Base-by-base conservation (phyloP, 2,329 filamentous ascomycete species). In the Chrysosporium keratinophilum region DNA sequence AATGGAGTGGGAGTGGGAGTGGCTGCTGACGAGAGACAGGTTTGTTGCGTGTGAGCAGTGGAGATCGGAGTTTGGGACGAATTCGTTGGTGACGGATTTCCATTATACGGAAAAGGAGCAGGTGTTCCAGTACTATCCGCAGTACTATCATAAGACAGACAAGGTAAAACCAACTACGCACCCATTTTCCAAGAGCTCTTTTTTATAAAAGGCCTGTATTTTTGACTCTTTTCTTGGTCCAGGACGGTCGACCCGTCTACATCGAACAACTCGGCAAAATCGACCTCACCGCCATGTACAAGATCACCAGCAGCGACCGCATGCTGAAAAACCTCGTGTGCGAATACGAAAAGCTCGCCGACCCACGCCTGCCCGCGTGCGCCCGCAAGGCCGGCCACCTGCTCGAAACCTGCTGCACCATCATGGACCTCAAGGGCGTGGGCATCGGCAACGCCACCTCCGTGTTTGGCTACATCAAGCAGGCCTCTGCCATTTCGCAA, bases 401-500 rank as follows among this genome's bases (percentile, higher is more conserved):
- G 55, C 84, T 96, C 65, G 93, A 98, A 78, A 98, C 93, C 20
- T 96, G 88, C 77, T 97, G 93, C 83, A 91, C 87, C 60, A 89
- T 98, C 74, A 93, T 97, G 85, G 93, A 98, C 73, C 80, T 96
- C 70, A 95, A 95, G 77, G 90, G 90, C 58, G 90, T 98, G 20
- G 88, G 88, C 56, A 74, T 97, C 63, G 79, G 78, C 68, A 93
- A 86, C 73, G 83, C 88, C 42, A 79, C 82, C 58, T 85, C 85
- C 57, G 91, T 96, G 55, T 95, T 94, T 76, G 79, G 82, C 52
- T 97, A 96, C 76, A 81, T 98, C 62, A 82, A 82, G 65, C 81
- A 85, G 68, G 89, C 88, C 44, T 93, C 88, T 34, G 83, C 76
- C 69, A 87, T 98, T 74, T 95, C 88, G 60, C 93, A 97, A 75